Evolutionary conservation across 768 basidiomycete species (phyloP), one percentile per base, ranked within the genome.

Genomic region (Tephrocybe sp.): DNA sequence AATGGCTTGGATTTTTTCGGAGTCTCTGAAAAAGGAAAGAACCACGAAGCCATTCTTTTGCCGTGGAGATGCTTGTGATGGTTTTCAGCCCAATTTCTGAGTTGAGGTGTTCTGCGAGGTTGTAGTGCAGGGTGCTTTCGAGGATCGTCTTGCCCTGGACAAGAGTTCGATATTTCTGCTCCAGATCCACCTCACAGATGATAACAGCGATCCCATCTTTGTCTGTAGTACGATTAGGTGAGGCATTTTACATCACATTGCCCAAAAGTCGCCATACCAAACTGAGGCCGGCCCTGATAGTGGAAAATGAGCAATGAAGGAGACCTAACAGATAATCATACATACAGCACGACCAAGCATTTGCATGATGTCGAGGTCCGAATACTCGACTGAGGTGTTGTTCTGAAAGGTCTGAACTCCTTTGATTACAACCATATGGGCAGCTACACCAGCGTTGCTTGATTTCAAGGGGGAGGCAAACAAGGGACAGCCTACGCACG

Each of bases 271-370:
- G 7, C 53, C 63, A 38, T 61, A 84, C 92, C 92, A 61, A 91
- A 95, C 65, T 97, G 94, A 22, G 94, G 93, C 27, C 94, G 78
- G 8, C 94, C 93, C 83, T 91, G 49, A n/a, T 13, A 40, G 37
- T 16, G 50, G 31, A 21, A 23, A 52, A 42, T 47, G 38, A 22
- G 3, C 22, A 31, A 27, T 23, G 45, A 12, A 19, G 5, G 12
- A 39, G 18, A 3, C 21, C 16, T 25, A 34, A 34, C 8, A 31
- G 25, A 36, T 38, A 31, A 23, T n/a, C 10, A 23, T 22, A 49
- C 83, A 64, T 62, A 91, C 90, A 36, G 94, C 94, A 40, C 97
- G 82, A 6, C 95, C 97, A 50, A 97, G 80, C 95, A 97, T 97
- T 66, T 97, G 94, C 77, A 91, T 83, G 23, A 97, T 76, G 58